phyloP scores from a whole-genome alignment of 495 filamentous ascomycete species.

The Copromyces sp. region DNA sequence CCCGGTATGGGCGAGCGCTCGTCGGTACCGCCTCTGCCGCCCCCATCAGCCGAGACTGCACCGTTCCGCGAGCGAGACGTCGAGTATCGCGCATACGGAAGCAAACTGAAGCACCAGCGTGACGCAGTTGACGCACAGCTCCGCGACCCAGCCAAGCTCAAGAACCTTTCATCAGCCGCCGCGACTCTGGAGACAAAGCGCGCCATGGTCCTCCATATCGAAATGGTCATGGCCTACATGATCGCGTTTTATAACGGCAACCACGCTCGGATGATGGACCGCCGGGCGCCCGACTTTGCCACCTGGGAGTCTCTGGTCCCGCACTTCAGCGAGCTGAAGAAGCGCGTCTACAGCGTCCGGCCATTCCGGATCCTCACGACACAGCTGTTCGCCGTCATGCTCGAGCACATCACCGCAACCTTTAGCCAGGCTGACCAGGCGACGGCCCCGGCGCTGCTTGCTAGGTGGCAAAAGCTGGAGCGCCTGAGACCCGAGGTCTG shows the following conservation, averaged over 20 bases:
- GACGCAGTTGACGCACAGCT: conserved; percentile 32
- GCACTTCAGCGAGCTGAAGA: conserved; percentile 23
- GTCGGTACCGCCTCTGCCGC: not conserved
- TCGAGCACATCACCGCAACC: conserved; percentile 25
- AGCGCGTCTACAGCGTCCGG: conserved; percentile 8
- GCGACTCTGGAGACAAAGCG: conserved; percentile 15
- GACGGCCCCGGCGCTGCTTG: conserved; percentile 6
- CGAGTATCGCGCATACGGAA: conserved; percentile 24
- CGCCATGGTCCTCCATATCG: conserved; percentile 24
- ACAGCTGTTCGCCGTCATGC: conserved; percentile 27
- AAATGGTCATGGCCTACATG: conserved; percentile 35
- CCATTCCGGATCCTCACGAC: conserved; percentile 20
- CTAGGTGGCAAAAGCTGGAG: conserved; percentile 10
- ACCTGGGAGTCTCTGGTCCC: conserved; percentile 22
- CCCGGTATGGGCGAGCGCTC: conserved; percentile 27
- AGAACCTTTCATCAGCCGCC: not conserved
- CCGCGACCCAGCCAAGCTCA: conserved; percentile 9
- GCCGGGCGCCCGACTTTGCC: conserved; percentile 11
- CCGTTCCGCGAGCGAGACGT: conserved; percentile 11
- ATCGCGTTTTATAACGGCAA: conserved; percentile 24
- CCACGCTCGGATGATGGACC: conserved; percentile 13
- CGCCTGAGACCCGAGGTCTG: conserved; percentile 15
- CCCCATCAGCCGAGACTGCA: conserved; percentile 19
- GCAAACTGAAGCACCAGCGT: conserved; percentile 35
- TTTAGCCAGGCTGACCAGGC: conserved; percentile 17